Evolutionary conservation across 106 monocot species (phyloP).

Genomic region (Dendrobium chrysotoxum): DNA sequence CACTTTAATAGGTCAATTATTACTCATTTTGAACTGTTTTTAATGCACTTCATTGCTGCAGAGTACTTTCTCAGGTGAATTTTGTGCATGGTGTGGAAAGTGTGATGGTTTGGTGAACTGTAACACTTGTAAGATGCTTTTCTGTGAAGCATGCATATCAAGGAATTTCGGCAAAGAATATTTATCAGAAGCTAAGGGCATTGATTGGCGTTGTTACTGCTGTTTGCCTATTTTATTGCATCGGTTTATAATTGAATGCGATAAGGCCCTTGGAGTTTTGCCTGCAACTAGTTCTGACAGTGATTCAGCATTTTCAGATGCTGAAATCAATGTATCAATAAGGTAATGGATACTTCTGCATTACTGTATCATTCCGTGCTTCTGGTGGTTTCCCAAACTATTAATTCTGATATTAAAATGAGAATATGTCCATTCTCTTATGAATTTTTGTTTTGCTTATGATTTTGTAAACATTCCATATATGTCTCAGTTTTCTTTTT

Average conservation of each 20-base stretch:
- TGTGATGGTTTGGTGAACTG: conserved; percentile 49
- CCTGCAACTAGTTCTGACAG: conserved; percentile 38
- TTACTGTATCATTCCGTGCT: background rate
- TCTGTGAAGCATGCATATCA: conserved; percentile 68
- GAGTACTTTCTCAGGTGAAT: conserved; percentile 30
- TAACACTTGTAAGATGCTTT: conserved; percentile 50
- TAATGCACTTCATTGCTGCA: conserved; percentile 17
- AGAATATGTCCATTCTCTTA: background rate
- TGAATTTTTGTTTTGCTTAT: background rate
- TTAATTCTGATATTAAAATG: background rate
- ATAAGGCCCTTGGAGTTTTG: conserved; percentile 34
- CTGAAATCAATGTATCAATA: conserved; percentile 23
- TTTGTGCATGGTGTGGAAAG: conserved; percentile 80
- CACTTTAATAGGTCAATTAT: background rate
- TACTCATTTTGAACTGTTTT: background rate
- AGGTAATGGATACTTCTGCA: conserved; percentile 20
- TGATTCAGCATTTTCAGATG: conserved; percentile 46
- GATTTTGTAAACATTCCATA: background rate
- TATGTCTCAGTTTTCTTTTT: background rate
- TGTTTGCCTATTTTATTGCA: conserved; percentile 60
- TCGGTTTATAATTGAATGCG: conserved; percentile 41
- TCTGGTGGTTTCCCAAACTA: background rate
- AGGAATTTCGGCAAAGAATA: conserved; percentile 68
- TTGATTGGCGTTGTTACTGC: conserved; percentile 77
- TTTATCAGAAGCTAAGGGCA: conserved; percentile 32